Evolutionary conservation across 495 filamentous ascomycete genomes (phyloP).

Genomic region (Physcia stellaris): DNA sequence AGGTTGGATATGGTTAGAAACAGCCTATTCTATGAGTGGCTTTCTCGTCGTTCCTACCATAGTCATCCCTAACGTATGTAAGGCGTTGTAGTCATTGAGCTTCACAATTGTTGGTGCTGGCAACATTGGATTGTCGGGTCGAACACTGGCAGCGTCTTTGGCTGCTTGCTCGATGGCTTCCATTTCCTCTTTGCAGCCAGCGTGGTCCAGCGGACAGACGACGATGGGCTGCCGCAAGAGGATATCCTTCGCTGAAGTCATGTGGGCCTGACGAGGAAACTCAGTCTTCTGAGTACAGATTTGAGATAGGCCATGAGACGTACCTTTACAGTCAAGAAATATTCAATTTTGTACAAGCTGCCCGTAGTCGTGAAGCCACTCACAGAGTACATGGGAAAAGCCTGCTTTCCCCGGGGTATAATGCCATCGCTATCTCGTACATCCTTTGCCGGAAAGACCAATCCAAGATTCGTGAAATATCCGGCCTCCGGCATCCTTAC

Average conservation of each 20-base stretch:
- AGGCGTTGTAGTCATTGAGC: conserved; percentile 59
- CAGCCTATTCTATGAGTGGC: conserved; percentile 70
- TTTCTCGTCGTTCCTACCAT: conserved; percentile 79
- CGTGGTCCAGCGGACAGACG: conserved; percentile 89
- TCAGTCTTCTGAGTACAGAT: neutral
- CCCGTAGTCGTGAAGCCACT: conserved; percentile 87
- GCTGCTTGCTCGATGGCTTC: conserved; percentile 92
- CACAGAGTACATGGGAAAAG: conserved; percentile 80
- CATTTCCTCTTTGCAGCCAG: conserved; percentile 95
- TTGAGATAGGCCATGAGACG: conserved; percentile 8
- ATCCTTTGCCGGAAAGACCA: conserved; percentile 87
- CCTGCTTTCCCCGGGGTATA: conserved; percentile 67
- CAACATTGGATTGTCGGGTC: conserved; percentile 76
- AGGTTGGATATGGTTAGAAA: neutral
- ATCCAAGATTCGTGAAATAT: conserved; percentile 78
- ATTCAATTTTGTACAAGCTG: conserved; percentile 95
- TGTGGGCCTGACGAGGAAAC: conserved; percentile 49
- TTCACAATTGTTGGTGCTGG: conserved; percentile 71
- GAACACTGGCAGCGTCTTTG: conserved; percentile 76
- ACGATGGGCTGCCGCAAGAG: conserved; percentile 84
- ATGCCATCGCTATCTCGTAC: conserved; percentile 78
- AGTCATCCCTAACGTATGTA: conserved; percentile 66
- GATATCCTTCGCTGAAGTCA: conserved; percentile 86
- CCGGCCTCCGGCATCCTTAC: conserved; percentile 76
- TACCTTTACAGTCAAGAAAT: conserved; percentile 90